These are phyloP conservation scores for Colletotrichum acutatum DNA, from an alignment of 2,329 filamentous ascomycete genomes.

Conservation along the genomic window DNA sequence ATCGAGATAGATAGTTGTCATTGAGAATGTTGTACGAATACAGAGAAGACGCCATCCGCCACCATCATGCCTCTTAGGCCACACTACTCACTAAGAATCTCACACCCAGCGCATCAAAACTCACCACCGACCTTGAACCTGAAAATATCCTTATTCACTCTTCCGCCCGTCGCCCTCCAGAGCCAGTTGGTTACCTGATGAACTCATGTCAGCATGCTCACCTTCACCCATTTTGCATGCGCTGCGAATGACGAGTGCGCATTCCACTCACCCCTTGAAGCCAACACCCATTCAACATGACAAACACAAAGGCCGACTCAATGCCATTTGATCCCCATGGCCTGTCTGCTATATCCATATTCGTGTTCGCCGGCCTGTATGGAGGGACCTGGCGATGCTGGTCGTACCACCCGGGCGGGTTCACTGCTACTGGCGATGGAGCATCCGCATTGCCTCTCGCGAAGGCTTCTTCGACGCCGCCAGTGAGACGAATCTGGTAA, in stretches of 20 bases:
- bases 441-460: constrained; percentile 22
- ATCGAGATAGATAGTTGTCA: not conserved
- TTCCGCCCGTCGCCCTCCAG: constrained; percentile 37
- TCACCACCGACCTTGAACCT: constrained; percentile 66
- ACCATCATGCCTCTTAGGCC: not conserved
- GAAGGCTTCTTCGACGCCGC: constrained; percentile 28
- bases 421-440: constrained; percentile 16
- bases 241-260: not conserved
- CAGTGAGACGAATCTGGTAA: constrained; percentile 31
- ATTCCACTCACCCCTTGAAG: constrained; percentile 24
- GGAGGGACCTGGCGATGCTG: constrained; percentile 39
- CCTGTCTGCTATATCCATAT: constrained; percentile 36
- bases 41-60: not conserved
- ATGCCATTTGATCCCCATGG: constrained; percentile 34
- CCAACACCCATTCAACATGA: constrained; percentile 41
- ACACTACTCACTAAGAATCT: constrained; percentile 1
- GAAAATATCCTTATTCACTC: constrained; percentile 58
- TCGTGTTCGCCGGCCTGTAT: constrained; percentile 38
- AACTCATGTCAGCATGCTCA: not conserved
- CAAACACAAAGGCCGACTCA: constrained; percentile 38
- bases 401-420: constrained; percentile 38
- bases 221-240: not conserved
- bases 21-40: not conserved
- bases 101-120: constrained; percentile 43
- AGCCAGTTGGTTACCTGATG: constrained; percentile 28